phyloP scores from a whole-genome alignment of 768 basidiomycete species.

The Rhodocollybia butyracea region DNA sequence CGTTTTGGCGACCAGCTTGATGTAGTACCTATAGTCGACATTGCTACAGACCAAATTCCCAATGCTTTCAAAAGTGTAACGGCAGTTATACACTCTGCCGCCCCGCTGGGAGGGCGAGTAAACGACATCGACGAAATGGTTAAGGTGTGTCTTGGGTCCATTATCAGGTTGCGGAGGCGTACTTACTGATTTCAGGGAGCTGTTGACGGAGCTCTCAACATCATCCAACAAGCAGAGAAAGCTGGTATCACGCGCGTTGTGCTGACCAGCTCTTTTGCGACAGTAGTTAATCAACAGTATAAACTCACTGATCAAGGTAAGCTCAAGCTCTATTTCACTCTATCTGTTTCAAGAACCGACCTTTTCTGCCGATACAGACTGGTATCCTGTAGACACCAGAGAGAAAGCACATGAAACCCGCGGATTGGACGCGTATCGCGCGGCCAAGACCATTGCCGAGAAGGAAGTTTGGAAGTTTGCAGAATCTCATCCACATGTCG shows the following conservation, averaged over 20 bases:
- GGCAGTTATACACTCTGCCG: slow-evolving; percentile 36
- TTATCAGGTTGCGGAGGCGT: background rate
- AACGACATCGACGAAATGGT: slow-evolving; percentile 11
- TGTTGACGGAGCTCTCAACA: slow-evolving; percentile 30
- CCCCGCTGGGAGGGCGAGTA: slow-evolving; percentile 17
- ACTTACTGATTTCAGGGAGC: slow-evolving; percentile 20
- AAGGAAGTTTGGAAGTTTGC: slow-evolving; percentile 37
- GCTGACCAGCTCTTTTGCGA: slow-evolving; percentile 28
- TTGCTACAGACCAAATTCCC: slow-evolving; percentile 30
- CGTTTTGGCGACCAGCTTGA: slow-evolving; percentile 16
- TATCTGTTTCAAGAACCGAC: background rate
- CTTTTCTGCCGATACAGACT: slow-evolving; percentile 21
- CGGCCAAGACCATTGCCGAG: slow-evolving; percentile 37
- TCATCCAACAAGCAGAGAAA: slow-evolving; percentile 32
- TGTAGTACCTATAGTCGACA: slow-evolving; percentile 18
- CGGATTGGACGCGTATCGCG: slow-evolving; percentile 25
- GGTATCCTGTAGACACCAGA: slow-evolving; percentile 26
- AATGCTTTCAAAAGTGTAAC: slow-evolving; percentile 44
- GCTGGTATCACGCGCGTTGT: slow-evolving; percentile 28
- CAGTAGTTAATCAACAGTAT: slow-evolving; percentile 16
- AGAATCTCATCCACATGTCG: slow-evolving; percentile 29
- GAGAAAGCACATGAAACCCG: slow-evolving; percentile 24
- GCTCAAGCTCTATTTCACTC: background rate
- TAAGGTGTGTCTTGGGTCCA: slow-evolving; percentile 1
- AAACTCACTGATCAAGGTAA: slow-evolving; percentile 25